These are phyloP conservation scores for Chamaenerion angustifolium DNA, from an alignment of 345 rosid species.

Conservation along the genomic window DNA sequence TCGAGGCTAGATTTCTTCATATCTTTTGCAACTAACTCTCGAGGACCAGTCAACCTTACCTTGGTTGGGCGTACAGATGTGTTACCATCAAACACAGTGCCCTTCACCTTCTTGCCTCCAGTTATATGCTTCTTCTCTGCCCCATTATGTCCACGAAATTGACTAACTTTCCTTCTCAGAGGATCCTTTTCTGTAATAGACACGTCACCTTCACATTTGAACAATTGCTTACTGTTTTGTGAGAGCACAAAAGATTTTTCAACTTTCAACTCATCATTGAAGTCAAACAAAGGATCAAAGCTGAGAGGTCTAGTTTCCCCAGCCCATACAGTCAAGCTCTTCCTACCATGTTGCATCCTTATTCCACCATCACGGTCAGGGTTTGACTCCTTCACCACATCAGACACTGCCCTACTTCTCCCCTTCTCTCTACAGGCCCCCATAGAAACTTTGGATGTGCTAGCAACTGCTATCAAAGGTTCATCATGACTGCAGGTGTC, in stretches of 20 bases:
- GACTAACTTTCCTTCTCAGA: conserved; percentile 12
- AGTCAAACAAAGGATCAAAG: conserved; percentile 3
- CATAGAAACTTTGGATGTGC: conserved; percentile 12
- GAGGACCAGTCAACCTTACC: conserved; percentile 18
- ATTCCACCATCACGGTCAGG: conserved; percentile 14
- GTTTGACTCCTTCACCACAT: conserved; percentile 10
- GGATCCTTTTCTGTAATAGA: background rate
- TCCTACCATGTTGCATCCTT: conserved; percentile 14
- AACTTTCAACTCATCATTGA: conserved; percentile 6
- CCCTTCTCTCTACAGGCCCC: conserved; percentile 13
- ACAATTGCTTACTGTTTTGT: conserved; percentile 8
- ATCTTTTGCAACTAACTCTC: conserved; percentile 14
- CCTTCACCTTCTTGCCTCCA: conserved; percentile 24
- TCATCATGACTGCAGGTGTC: conserved; percentile 10
- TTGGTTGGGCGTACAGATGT: conserved; percentile 7
- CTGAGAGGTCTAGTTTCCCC: conserved; percentile 6
- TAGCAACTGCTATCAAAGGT: conserved; percentile 9
- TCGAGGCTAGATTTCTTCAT: conserved; percentile 12
- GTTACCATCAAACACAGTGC: conserved; percentile 12
- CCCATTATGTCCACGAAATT: conserved; percentile 10
- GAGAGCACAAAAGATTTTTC: conserved; percentile 9
- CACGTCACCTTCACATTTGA: conserved; percentile 11
- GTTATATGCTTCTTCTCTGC: conserved; percentile 15
- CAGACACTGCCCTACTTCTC: conserved; percentile 7
- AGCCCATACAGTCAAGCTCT: conserved; percentile 12